Conservation (phyloP, 441 rosid species). For the Melastoma candidum region DNA sequence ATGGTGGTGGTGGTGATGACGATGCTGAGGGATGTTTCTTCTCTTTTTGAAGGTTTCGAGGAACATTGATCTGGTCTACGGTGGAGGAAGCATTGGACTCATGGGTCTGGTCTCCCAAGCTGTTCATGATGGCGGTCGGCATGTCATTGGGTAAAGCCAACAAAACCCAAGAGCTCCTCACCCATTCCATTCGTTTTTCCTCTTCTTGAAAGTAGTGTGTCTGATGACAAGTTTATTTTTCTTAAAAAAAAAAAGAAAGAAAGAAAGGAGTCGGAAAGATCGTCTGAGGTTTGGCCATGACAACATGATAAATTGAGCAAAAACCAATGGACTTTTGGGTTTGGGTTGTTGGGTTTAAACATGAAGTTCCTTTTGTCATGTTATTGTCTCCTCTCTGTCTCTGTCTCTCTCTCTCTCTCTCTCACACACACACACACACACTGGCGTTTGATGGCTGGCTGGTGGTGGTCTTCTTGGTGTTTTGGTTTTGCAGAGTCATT, state of each 20-base stretch:
- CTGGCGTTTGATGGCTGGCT: too few relatives aligned
- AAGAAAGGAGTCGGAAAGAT: too few relatives aligned
- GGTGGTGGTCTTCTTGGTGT: too few relatives aligned
- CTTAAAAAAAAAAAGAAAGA: too few relatives aligned
- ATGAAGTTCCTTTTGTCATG: conserved; percentile 42
- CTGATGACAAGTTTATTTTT: too few relatives aligned
- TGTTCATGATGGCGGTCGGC: conserved; percentile 94
- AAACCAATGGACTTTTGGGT: conserved; percentile 9
- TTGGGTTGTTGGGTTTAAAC: conserved; percentile 18
- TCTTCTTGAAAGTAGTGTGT: too few relatives aligned
- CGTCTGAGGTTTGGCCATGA: too few relatives aligned
- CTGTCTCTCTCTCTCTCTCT: neutral
- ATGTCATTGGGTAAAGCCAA: conserved; percentile 72
- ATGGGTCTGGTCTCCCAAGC: conserved; percentile 94
- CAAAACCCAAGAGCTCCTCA: neutral
- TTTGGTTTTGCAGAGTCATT: conserved; percentile 64
- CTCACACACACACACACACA: too few relatives aligned
- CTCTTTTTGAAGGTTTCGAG: conserved; percentile 51
- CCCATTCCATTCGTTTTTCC: too few relatives aligned
- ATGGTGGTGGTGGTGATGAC: too few relatives aligned
- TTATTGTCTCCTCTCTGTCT: conserved; percentile 33
- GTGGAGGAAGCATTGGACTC: conserved; percentile 96
- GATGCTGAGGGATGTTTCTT: conserved; percentile 11
- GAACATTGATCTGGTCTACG: conserved; percentile 93
- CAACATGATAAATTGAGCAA: conserved; percentile 13